phyloP scores from a whole-genome alignment of 306 rosid species.

The Rosa chinensis region DNA sequence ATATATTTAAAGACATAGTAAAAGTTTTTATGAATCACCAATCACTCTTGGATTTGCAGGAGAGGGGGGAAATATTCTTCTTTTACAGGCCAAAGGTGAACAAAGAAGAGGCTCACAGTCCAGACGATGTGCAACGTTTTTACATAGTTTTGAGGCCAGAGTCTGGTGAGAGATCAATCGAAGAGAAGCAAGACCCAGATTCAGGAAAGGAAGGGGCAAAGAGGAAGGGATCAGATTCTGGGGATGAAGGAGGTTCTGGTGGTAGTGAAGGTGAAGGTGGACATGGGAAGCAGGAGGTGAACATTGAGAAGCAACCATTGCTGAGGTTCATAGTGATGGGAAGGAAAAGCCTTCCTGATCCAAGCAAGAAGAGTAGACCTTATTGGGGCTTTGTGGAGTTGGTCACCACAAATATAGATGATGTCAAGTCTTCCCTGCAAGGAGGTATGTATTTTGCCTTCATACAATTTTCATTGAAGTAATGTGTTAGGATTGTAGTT shows the following conservation, averaged over 20 bases:
- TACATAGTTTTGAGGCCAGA: slow-evolving; percentile 49
- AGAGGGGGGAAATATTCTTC: slow-evolving; percentile 64
- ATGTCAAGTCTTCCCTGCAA: slow-evolving; percentile 49
- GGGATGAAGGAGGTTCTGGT: neutral
- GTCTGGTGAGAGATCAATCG: slow-evolving; percentile 42
- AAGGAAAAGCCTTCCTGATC: slow-evolving; percentile 54
- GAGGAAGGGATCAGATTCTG: neutral
- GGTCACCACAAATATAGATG: slow-evolving; percentile 44
- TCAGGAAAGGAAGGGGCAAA: slow-evolving; percentile 43
- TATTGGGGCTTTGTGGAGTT: slow-evolving; percentile 60
- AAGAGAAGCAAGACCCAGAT: slow-evolving; percentile 43
- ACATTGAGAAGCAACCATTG: slow-evolving; percentile 51
- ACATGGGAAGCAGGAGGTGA: slow-evolving; percentile 44
- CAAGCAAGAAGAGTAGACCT: slow-evolving; percentile 39
- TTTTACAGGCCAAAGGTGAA: slow-evolving; percentile 54
- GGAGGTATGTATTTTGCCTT: slow-evolving; percentile 27
- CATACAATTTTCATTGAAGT: neutral
- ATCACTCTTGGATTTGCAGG: slow-evolving; percentile 28
- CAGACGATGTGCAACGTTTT: slow-evolving; percentile 57
- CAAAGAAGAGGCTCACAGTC: slow-evolving; percentile 52
- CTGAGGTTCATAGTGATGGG: slow-evolving; percentile 59
- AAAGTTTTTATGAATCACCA: too few relatives aligned
- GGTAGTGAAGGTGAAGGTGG: slow-evolving; percentile 30
- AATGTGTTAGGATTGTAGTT: neutral
- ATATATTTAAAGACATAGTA: too few relatives aligned